A percentile compares a stretch with the other conserved stretches of the same genome.
Evolutionary conservation across 1,139 yeast species (phyloP).

Genomic region (Citeromyces hawaiiensis): DNA sequence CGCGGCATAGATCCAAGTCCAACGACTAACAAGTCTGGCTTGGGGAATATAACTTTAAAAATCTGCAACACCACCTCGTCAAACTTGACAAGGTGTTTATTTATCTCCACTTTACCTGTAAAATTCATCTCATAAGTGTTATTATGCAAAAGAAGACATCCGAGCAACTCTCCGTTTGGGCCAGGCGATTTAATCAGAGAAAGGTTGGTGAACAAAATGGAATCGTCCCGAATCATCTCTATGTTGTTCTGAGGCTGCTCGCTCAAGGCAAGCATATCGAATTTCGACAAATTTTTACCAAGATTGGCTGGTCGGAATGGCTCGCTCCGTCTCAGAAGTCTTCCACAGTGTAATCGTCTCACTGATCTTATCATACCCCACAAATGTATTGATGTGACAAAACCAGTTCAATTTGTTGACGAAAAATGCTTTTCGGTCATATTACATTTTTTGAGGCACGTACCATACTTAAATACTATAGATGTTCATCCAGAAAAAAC

Average conservation of each 20-base stretch:
- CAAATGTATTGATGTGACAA: too few relatives aligned
- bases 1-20: constrained; percentile 60
- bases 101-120: constrained; percentile 22
- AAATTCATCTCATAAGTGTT: constrained; percentile 54
- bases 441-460: too few relatives aligned
- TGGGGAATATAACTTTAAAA: constrained; percentile 51
- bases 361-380: too few relatives aligned
- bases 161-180: constrained; percentile 29
- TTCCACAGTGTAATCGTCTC: neutral
- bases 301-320: constrained; percentile 17
- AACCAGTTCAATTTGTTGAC: too few relatives aligned
- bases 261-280: constrained; percentile 22
- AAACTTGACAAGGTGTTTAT: constrained; percentile 21
- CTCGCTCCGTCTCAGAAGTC: constrained; percentile 9
- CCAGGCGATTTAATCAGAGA: constrained; percentile 29
- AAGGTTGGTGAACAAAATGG: constrained; percentile 32
- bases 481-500: too few relatives aligned
- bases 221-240: constrained; percentile 29
- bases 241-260: constrained; percentile 26
- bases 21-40: constrained; percentile 62
- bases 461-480: too few relatives aligned
- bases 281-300: constrained; percentile 19
- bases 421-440: too few relatives aligned
- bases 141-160: constrained; percentile 45
- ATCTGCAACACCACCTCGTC: constrained; percentile 28